phyloP scores from a whole-genome alignment of 805 yeast species.

The Kodamaea neixiangensis region DNA sequence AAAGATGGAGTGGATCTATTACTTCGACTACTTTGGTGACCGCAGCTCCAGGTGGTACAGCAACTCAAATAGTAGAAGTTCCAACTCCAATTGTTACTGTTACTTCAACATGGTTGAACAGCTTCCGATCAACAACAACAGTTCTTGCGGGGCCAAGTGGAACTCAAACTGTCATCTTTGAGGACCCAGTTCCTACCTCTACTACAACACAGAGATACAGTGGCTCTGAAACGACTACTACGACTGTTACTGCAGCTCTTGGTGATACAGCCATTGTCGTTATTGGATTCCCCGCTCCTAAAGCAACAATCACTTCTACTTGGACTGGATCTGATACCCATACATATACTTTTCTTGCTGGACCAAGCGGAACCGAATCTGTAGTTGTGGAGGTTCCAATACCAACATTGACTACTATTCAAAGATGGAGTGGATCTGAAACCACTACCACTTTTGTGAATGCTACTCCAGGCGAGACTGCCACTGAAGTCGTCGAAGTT shows the following conservation, averaged over 20 bases:
- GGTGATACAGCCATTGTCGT: slow-evolving; percentile 16
- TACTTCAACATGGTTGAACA: slow-evolving; percentile 3
- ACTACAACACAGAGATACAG: slow-evolving; percentile 5
- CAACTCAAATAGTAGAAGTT: slow-evolving; percentile 15
- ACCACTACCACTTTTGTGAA: slow-evolving; percentile 12
- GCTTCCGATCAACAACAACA: slow-evolving; percentile 6
- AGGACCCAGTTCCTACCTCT: slow-evolving; percentile 11
- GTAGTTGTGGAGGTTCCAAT: slow-evolving; percentile 16
- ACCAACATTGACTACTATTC: slow-evolving; percentile 11
- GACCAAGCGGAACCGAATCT: slow-evolving; percentile 12
- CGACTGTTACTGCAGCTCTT: slow-evolving; percentile 2
- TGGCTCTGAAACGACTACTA: slow-evolving; percentile 9
- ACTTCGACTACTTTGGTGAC: slow-evolving; percentile 9
- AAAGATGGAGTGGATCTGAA: slow-evolving; percentile 9
- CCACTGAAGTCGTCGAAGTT: slow-evolving; percentile 17
- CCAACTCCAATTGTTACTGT: slow-evolving; percentile 11
- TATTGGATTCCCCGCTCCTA: slow-evolving; percentile 14
- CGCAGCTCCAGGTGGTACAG: slow-evolving; percentile 11
- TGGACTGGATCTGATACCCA: slow-evolving; percentile 13
- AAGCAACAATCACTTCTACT: slow-evolving; percentile 8
- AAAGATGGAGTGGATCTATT: slow-evolving; percentile 11
- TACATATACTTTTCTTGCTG: neutral
- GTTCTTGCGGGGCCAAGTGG: slow-evolving; percentile 10
- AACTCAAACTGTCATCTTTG: slow-evolving; percentile 14
- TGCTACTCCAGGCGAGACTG: slow-evolving; percentile 11